These are phyloP conservation scores for Colletotrichum sp. DNA, from an alignment of 2,329 filamentous ascomycete species.

Conservation along the genomic window DNA sequence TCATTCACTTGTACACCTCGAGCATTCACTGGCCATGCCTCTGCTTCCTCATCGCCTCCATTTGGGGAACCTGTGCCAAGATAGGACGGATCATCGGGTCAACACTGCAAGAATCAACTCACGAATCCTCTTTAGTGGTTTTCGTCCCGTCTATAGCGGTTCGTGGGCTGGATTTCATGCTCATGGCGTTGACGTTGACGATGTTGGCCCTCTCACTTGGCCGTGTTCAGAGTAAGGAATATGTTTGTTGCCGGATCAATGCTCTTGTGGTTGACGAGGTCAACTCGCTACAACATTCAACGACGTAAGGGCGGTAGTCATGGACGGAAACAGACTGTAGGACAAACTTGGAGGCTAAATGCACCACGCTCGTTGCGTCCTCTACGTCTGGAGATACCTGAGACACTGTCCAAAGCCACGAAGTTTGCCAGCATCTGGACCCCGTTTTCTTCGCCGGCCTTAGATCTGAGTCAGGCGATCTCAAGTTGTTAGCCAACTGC, in stretches of 20 bases:
- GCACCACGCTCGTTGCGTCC: background rate
- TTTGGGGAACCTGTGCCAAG: background rate
- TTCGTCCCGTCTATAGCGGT: background rate
- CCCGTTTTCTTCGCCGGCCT: background rate
- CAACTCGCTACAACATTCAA: background rate
- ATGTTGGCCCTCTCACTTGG: background rate
- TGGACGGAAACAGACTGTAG: slow-evolving; percentile 7
- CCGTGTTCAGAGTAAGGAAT: background rate
- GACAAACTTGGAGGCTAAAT: background rate
- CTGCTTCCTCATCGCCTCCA: background rate
- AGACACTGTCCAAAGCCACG: background rate
- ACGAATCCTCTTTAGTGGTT: background rate
- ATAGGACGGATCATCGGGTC: background rate
- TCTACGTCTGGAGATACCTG: background rate
- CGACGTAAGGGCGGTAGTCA: background rate
- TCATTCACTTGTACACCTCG: background rate
- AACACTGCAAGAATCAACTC: background rate
- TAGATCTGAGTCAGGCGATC: background rate
- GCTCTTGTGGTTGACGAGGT: background rate
- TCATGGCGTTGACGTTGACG: background rate
- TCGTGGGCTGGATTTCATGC: background rate
- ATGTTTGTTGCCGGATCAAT: background rate
- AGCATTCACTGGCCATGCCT: background rate
- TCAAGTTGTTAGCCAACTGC: background rate
- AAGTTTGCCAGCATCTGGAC: background rate